These are phyloP conservation scores for Rhodotorula diobovata DNA, from an alignment of 768 basidiomycete genomes.

Conservation along the genomic window DNA sequence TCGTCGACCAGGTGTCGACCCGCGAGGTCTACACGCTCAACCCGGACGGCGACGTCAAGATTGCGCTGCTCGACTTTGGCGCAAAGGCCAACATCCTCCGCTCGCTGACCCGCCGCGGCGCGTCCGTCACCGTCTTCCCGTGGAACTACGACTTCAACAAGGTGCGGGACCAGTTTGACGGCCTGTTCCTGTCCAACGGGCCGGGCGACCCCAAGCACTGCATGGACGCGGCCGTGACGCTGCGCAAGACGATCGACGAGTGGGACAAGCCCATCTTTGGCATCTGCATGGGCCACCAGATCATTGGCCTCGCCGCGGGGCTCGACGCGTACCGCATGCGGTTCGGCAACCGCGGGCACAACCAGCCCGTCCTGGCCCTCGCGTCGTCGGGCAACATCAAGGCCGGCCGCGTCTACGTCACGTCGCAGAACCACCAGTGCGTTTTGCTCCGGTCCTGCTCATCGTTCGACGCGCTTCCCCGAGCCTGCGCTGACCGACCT, in stretches of 20 bases:
- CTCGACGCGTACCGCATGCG: constrained; percentile 97
- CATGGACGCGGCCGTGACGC: constrained; percentile 72
- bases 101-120: constrained; percentile 81
- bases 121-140: constrained; percentile 87
- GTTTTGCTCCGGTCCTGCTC: constrained; percentile 37
- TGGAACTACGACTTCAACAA: constrained; percentile 97
- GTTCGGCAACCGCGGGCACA: constrained; percentile 99
- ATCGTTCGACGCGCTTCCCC: neutral
- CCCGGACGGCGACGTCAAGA: constrained; percentile 75
- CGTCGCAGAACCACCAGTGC: constrained; percentile 58
- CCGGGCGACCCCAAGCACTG: constrained; percentile 90
- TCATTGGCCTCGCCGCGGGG: constrained; percentile 95
- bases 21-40: constrained; percentile 78
- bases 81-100: constrained; percentile 96
- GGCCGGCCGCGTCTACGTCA: constrained; percentile 95
- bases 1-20: constrained; percentile 89
- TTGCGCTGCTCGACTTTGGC: constrained; percentile 95
- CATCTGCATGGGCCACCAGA: constrained; percentile 98
- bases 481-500: neutral
- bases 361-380: constrained; percentile 93
- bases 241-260: constrained; percentile 73
- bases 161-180: constrained; percentile 83
- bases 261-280: constrained; percentile 95
- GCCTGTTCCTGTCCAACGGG: constrained; percentile 92
- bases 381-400: constrained; percentile 90